These are phyloP conservation scores for Neurospora crassa DNA, from an alignment of 2,329 filamentous ascomycete genomes.

Conservation along the genomic window DNA sequence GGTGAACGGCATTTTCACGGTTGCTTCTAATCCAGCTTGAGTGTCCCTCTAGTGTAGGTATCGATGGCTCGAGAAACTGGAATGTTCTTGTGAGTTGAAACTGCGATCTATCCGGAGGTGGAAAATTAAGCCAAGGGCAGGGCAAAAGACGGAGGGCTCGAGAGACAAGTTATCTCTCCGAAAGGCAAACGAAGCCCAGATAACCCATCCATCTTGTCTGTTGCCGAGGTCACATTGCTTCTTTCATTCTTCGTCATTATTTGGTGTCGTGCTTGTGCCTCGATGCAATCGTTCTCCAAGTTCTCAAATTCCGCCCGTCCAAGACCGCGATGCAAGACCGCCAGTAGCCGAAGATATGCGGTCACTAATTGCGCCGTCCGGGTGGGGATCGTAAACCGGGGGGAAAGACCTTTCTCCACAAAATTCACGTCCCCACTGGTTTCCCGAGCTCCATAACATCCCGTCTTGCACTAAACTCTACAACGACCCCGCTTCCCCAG, in stretches of 20 bases:
- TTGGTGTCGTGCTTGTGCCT: not conserved
- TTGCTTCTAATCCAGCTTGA: not conserved
- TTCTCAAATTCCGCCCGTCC: not conserved
- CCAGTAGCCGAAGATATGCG: not conserved
- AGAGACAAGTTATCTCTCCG: not conserved
- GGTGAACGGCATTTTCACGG: constrained; percentile 37
- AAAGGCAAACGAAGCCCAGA: not conserved
- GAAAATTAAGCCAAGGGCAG: not conserved
- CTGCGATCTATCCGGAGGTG: not conserved
- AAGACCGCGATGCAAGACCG: not conserved
- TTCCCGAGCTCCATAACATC: not conserved
- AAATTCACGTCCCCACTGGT: not conserved
- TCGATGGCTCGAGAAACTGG: not conserved
- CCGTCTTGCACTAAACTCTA: not conserved
- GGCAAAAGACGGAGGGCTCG: not conserved
- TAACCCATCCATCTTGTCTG: not conserved
- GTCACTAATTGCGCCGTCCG: not conserved
- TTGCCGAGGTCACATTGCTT: not conserved
- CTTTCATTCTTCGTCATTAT: not conserved
- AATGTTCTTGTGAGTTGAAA: not conserved
- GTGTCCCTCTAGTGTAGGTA: not conserved
- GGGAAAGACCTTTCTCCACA: not conserved
- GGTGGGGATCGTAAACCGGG: not conserved
- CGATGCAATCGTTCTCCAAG: not conserved
- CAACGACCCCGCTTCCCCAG: not conserved